Evolutionary conservation across 2,329 filamentous ascomycete species (phyloP).

Genomic region (Diaporthe vexans): DNA sequence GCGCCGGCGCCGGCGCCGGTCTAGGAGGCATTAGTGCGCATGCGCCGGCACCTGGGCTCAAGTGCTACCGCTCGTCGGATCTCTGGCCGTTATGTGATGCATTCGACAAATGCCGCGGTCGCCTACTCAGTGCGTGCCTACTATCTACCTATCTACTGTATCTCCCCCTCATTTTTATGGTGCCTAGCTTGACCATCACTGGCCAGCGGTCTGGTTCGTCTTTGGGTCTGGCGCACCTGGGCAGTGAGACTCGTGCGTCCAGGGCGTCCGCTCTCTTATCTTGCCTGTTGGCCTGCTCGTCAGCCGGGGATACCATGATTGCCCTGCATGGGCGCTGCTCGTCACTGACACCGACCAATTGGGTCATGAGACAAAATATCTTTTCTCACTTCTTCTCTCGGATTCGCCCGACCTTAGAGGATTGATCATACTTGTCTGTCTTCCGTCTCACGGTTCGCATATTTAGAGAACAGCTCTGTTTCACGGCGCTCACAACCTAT

Average conservation of each 20-base stretch:
- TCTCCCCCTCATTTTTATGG: slow-evolving; percentile 21
- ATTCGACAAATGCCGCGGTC: slow-evolving; percentile 35
- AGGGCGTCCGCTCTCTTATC: slow-evolving; percentile 33
- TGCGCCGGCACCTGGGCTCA: slow-evolving; percentile 15
- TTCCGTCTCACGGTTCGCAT: background rate
- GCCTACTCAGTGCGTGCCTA: background rate
- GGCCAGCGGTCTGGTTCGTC: background rate
- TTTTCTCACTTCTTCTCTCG: background rate
- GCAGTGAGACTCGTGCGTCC: background rate
- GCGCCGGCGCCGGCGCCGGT: slow-evolving; percentile 20
- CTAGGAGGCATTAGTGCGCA: slow-evolving; percentile 23
- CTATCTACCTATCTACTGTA: slow-evolving; percentile 19
- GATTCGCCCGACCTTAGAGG: background rate
- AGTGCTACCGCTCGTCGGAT: slow-evolving; percentile 31
- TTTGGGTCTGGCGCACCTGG: background rate
- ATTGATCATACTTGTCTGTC: background rate
- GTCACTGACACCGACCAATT: slow-evolving; percentile 20
- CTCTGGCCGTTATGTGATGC: slow-evolving; percentile 36
- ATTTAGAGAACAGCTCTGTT: too few species aligned
- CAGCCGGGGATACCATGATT: slow-evolving; percentile 25
- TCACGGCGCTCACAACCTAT: background rate
- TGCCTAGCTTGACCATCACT: slow-evolving; percentile 14
- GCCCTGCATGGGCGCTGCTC: slow-evolving; percentile 29
- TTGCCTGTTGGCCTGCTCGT: slow-evolving; percentile 19
- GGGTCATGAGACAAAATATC: background rate